These are phyloP conservation scores for Hanseniaspora vineae DNA, from an alignment of 805 yeast genomes.

Conservation along the genomic window DNA sequence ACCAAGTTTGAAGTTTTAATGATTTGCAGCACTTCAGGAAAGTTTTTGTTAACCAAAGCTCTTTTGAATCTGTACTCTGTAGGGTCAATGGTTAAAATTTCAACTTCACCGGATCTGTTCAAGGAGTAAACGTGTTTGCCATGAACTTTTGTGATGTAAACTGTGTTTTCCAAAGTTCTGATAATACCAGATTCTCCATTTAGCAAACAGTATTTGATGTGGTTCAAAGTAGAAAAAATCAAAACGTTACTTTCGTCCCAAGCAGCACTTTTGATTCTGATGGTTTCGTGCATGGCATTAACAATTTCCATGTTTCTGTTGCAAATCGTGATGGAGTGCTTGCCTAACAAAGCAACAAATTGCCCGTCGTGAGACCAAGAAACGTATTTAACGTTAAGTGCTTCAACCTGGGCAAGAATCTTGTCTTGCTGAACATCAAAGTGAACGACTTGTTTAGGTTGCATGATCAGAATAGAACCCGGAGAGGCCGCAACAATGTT, in stretches of 20 bases:
- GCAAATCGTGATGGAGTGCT: conserved; percentile 86
- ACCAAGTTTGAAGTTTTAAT: conserved; percentile 83
- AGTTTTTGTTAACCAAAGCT: conserved; percentile 80
- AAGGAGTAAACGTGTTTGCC: conserved; percentile 68
- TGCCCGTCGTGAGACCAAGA: conserved; percentile 83
- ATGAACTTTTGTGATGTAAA: conserved; percentile 63
- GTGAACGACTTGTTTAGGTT: conserved; percentile 57
- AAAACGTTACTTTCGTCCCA: conserved; percentile 94
- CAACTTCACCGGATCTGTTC: conserved; percentile 76
- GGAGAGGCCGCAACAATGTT: conserved; percentile 73
- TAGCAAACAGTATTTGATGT: conserved; percentile 81
- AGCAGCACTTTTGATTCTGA: conserved; percentile 90
- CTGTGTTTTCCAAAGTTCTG: conserved; percentile 78
- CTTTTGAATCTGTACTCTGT: conserved; percentile 94
- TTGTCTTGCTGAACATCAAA: conserved; percentile 91
- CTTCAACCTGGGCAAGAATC: conserved; percentile 53
- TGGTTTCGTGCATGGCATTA: conserved; percentile 88
- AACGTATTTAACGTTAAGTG: conserved; percentile 74
- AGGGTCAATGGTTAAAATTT: conserved; percentile 72
- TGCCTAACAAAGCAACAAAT: conserved; percentile 75
- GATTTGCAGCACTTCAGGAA: conserved; percentile 80
- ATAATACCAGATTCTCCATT: conserved; percentile 95
- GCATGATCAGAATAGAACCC: conserved; percentile 69
- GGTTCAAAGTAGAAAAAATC: conserved; percentile 88
- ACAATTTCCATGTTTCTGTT: conserved; percentile 63